phyloP scores from a whole-genome alignment of 1,139 yeast species.

The Yamadazyma buinensis region DNA sequence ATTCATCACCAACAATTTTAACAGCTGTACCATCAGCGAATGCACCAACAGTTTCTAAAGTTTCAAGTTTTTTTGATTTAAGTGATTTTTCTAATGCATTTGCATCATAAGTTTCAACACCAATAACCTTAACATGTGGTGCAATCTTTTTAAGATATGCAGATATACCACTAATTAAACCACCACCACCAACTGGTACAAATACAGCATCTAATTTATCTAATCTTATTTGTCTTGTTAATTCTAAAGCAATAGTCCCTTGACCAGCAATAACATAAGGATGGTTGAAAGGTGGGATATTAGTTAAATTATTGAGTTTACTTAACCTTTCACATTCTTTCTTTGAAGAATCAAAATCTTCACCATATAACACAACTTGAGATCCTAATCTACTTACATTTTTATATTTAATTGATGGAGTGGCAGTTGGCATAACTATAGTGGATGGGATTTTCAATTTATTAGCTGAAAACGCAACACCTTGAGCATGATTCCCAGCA shows the following conservation, averaged over 20 bases:
- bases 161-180: slow-evolving; percentile 86
- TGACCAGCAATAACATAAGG: slow-evolving; percentile 99
- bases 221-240: slow-evolving; percentile 78
- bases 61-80: slow-evolving; percentile 48
- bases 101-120: slow-evolving; percentile 95
- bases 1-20: slow-evolving; percentile 82
- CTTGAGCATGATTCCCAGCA: slow-evolving; percentile 99
- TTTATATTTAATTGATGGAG: slow-evolving; percentile 90
- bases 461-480: slow-evolving; percentile 90
- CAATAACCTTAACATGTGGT: slow-evolving; percentile 94
- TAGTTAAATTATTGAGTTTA: slow-evolving; percentile 67
- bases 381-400: slow-evolving; percentile 92
- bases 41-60: slow-evolving; percentile 76
- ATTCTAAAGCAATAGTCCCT: slow-evolving; percentile 94
- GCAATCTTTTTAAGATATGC: slow-evolving; percentile 90
- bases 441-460: slow-evolving; percentile 87
- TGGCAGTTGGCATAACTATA: slow-evolving; percentile 96
- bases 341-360: slow-evolving; percentile 91
- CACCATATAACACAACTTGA: slow-evolving; percentile 88
- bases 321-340: slow-evolving; percentile 76
- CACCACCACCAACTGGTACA: slow-evolving; percentile 97
- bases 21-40: slow-evolving; percentile 99
- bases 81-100: slow-evolving; percentile 84
- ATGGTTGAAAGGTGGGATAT: slow-evolving; percentile 96
- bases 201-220: slow-evolving; percentile 82